A percentile compares a stretch with the other conserved stretches of the same genome.
These are phyloP conservation scores for Botryotinia calthae DNA, from an alignment of 2,329 filamentous ascomycete species.

Conservation along the genomic window DNA sequence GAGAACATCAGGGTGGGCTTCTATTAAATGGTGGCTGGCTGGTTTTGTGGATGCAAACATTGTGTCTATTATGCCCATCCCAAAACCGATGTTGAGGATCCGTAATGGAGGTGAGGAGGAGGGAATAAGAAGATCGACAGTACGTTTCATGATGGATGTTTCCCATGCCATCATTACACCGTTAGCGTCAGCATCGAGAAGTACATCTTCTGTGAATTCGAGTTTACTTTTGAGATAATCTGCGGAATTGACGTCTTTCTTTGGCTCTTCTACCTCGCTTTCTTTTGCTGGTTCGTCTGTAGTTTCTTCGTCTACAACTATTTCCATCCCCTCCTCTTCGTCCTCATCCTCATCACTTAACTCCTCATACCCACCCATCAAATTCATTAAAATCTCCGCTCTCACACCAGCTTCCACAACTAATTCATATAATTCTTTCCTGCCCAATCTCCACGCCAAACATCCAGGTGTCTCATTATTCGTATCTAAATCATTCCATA, in stretches of 20 bases:
- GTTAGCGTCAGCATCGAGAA: conserved; percentile 73
- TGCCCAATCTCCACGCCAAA: conserved; percentile 68
- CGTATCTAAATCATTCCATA: conserved; percentile 93
- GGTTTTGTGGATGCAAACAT: conserved; percentile 68
- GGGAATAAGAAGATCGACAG: conserved; percentile 64
- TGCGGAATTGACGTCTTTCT: conserved; percentile 55
- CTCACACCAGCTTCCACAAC: conserved; percentile 88
- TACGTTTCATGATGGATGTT: conserved; percentile 77
- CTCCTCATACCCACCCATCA: conserved; percentile 78
- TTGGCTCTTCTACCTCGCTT: conserved; percentile 25
- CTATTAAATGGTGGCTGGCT: conserved; percentile 75
- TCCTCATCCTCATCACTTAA: conserved; percentile 54
- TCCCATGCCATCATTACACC: conserved; percentile 96
- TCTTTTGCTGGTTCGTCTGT: conserved; percentile 33
- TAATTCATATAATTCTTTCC: conserved; percentile 70
- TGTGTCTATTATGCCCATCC: conserved; percentile 83
- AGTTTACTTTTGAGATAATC: conserved; percentile 67
- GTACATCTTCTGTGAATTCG: conserved; percentile 61
- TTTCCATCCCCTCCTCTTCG: conserved; percentile 41
- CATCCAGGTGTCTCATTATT: conserved; percentile 91
- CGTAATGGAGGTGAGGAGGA: conserved; percentile 54
- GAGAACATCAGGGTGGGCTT: conserved; percentile 78
- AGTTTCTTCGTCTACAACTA: conserved; percentile 28
- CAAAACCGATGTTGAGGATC: conserved; percentile 83
- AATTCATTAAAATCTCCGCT: conserved; percentile 80